These are phyloP conservation scores for Trichoderma parareesei DNA, from an alignment of 495 filamentous ascomycete species.

Conservation along the genomic window DNA sequence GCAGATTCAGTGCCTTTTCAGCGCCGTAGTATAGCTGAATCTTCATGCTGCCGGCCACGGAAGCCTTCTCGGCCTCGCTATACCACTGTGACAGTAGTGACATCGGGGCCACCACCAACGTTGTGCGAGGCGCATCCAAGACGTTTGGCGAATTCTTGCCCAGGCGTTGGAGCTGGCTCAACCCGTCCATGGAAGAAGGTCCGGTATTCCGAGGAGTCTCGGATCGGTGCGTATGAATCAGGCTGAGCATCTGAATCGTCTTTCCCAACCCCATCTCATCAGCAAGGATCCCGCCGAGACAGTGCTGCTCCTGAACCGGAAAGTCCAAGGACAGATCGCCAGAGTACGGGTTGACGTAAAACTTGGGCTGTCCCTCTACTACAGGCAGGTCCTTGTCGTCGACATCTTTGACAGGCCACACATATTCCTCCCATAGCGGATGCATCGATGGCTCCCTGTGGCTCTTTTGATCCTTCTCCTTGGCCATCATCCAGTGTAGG, in stretches of 20 bases:
- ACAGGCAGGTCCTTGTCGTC: constrained; percentile 66
- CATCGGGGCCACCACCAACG: constrained; percentile 90
- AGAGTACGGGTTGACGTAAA: constrained; percentile 95
- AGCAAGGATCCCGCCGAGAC: constrained; percentile 85
- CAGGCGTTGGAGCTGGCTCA: constrained; percentile 44
- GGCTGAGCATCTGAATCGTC: constrained; percentile 93
- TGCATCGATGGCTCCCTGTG: constrained; percentile 75
- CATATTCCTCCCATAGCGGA: constrained; percentile 94
- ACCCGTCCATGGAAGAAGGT: constrained; percentile 23
- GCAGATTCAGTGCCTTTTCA: constrained; percentile 71
- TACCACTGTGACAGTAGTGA: constrained; percentile 93
- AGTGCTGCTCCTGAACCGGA: constrained; percentile 88
- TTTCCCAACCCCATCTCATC: constrained; percentile 92
- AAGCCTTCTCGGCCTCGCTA: constrained; percentile 86
- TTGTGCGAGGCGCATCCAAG: constrained; percentile 73
- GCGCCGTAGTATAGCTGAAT: constrained; percentile 83
- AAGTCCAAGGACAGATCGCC: constrained; percentile 92
- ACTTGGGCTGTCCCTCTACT: constrained; percentile 55
- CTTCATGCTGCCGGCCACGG: constrained; percentile 69
- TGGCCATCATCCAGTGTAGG: constrained; percentile 88
- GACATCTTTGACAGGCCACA: constrained; percentile 79
- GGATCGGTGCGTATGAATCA: constrained; percentile 79
- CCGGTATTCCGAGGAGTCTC: constrained; percentile 43
- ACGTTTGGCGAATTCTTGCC: constrained; percentile 45
- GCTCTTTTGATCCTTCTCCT: constrained; percentile 71